Base-by-base conservation (phyloP, 2,329 filamentous ascomycete species). In the Botrytis cinerea region DNA sequence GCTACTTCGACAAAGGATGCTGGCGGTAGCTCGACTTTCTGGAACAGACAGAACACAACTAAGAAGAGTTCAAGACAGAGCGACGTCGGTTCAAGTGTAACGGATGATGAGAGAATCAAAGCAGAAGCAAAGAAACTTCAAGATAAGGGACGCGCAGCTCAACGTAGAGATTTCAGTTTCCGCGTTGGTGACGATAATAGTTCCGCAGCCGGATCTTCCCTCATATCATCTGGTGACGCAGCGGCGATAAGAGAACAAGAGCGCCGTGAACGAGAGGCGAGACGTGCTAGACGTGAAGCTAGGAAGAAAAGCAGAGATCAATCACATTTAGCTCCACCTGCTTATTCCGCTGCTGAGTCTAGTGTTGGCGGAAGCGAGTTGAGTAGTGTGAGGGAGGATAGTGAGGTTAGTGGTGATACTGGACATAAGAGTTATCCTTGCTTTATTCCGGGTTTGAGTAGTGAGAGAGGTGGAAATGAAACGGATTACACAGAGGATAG, bases 41-140 rank as follows among this genome's bases (percentile, higher is more conserved):
- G 75, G 75, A 75, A 51, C 38, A 73, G 71, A 43, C 54, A 57
- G 38, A 71, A 60, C 35, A 75, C 51, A 38, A 73, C 28, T 18
- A 73, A 76, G 43, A 73, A 74, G 54, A 71, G 68, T 57, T 69
- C 66, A 57, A 57, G 32, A 60, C 32, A 22, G 62, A 74, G 45
- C 59, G 76, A 25, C 63, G 66, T 48, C 48, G 61, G 59, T 43
- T 54, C 70, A 7, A 66, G 48, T 12, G 25, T 64, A 25, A 67
- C 74, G 2, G 75, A 77, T 63, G 73, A 73, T 45, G 87, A 90
- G 78, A 85, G 86, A 28, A 83, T 89, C 75, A 85, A 87, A 51
- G 84, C 85, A 66, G 89, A 91, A 81, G 88, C 88, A 0, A 83
- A 85, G 32, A 84, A 85, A 57, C 82, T 88, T n/a, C 85, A 86